Evolutionary conservation across 1,284 basidiomycete species (phyloP), one percentile per base, ranked within the genome.

Genomic region (Phellopilus nigrolimitatus): DNA sequence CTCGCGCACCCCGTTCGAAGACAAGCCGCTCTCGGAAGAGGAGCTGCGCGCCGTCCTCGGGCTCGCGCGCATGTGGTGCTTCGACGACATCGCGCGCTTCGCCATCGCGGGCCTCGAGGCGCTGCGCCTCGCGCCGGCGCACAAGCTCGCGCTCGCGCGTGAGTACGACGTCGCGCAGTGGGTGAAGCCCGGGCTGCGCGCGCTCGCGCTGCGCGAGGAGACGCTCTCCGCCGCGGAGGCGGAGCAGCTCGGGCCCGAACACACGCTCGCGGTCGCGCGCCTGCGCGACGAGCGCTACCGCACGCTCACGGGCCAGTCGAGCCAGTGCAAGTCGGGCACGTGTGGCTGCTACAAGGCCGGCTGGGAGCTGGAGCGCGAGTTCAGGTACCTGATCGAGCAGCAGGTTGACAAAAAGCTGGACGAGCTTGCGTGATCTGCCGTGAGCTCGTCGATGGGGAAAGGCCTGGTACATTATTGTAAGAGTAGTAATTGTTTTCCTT

Each of bases 31-130:
- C 41, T 15, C 21, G 3, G 48, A 50, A 22, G 17, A 15, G 9
- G 48, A 50, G 15, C 48, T 43, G n/a, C 24, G 45, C n/a, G n/a
- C 25, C 13, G 48, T 39, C 3, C 34, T 54, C 3, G 21, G n/a
- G 4, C 43, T 54, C n/a, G 47, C 53, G 24, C 33, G 27, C 9
- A 54, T 36, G 47, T 54, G 48, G 52, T 19, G 34, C 13, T 50
- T 54, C 21, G 8, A 27, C 3, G 30, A 28, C 3, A 36, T 53
- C 4, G 39, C 24, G 25, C 9, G 39, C 25, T 31, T 40, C n/a
- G 31, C 41, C 2, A 33, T 54, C 25, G 15, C 27, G 15, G 30
- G 33, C 15, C 47, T 54, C 15, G 53, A 54, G 10, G 10, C 10
- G 10, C 25, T 50, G 7, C 21, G 15, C 15, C 40, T 54, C n/a